Evolutionary conservation across 441 rosid species (phyloP).

Genomic region (Populus hybrid): DNA sequence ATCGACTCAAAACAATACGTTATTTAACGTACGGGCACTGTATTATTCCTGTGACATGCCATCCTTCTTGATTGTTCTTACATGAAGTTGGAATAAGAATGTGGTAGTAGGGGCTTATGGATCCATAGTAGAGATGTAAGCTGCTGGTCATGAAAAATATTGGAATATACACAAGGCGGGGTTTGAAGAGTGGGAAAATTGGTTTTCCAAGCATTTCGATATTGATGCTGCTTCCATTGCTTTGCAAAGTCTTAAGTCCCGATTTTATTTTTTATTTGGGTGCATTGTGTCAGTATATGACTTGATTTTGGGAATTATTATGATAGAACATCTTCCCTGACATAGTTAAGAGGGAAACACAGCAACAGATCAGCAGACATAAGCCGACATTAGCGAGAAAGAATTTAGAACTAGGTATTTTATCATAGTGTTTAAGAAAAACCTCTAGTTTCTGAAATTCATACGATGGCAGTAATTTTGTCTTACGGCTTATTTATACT

Average conservation of each 20-base stretch:
- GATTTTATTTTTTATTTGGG: neutral
- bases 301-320: slow-evolving; percentile 1
- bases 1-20: neutral
- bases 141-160: too few relatives aligned
- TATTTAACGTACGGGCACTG: neutral
- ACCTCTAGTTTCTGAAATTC: too few relatives aligned
- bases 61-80: slow-evolving; percentile 7
- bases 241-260: neutral
- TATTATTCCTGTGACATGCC: neutral
- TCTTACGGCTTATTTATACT: too few relatives aligned
- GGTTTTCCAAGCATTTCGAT: neutral
- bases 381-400: too few relatives aligned
- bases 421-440: too few relatives aligned
- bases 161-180: neutral
- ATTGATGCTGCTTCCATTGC: neutral
- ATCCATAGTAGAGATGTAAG: too few relatives aligned
- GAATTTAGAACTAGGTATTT: too few relatives aligned
- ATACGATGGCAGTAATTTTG: too few relatives aligned
- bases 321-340: neutral
- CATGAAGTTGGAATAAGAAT: slow-evolving; percentile 18
- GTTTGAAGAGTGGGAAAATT: neutral
- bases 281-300: neutral
- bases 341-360: neutral
- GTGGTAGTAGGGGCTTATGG: too few relatives aligned
- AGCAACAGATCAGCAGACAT: too few relatives aligned